Conservation (phyloP, 441 rosid species). For the Populus hybrid region DNA sequence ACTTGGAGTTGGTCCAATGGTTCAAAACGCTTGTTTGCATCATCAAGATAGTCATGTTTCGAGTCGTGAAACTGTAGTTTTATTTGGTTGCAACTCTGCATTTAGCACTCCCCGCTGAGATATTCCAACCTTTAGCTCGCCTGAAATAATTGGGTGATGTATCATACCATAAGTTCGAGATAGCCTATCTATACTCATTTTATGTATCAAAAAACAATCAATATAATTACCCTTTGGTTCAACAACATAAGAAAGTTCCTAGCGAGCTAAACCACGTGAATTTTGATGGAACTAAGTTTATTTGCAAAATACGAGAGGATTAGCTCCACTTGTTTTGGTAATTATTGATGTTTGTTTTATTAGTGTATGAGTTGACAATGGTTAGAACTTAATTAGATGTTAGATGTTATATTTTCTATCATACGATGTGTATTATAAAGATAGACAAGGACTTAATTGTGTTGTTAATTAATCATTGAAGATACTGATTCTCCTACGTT, state of each 20-base stretch:
- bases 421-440: not conserved
- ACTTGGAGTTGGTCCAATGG: not conserved
- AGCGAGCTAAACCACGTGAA: conserved; percentile 13
- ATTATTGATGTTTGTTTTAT: too few relatives aligned
- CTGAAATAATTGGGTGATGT: too few relatives aligned
- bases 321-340: not conserved
- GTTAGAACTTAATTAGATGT: too few relatives aligned
- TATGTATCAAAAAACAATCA: not conserved
- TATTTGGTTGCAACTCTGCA: not conserved
- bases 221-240: not conserved
- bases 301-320: not conserved
- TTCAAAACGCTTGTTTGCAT: not conserved
- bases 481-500: conserved; percentile 36
- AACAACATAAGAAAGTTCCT: not conserved
- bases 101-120: too few relatives aligned
- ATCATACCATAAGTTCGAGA: not conserved
- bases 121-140: too few relatives aligned
- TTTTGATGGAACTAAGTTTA: conserved; percentile 10
- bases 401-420: not conserved
- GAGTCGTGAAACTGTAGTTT: too few relatives aligned
- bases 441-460: not conserved
- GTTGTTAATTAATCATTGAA: not conserved
- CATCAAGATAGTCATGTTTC: too few relatives aligned
- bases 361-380: not conserved
- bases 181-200: not conserved